Evolutionary conservation across 2,329 filamentous ascomycete genomes (phyloP), one percentile per base, ranked within the genome.

Genomic region (Phialophora chinensis): DNA sequence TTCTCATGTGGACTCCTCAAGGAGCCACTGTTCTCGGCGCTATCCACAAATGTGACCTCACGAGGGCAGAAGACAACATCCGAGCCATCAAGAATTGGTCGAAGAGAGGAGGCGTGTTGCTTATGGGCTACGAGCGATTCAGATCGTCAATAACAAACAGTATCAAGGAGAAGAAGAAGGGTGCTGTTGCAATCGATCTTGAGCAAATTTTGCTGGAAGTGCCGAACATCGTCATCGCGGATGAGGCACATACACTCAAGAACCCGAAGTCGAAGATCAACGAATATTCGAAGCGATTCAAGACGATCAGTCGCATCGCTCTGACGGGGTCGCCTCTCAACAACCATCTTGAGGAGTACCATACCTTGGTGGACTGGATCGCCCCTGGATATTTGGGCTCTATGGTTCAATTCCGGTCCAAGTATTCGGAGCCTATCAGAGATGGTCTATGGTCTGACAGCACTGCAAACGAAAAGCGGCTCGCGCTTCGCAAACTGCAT

Each of bases 281-380:
- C 52, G 70, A 77, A 44, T 82, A 85, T 5, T 86, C 88, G 23
- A 79, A 80, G 1, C 76, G 80, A 11, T 90, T 97, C 74, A 82
- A 76, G 66, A 91, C 92, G 0, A 86, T 81, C 62, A 89, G 85
- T 66, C 88, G 93, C 11, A 91, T 97, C 70, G 93, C 92, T 5
- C 82, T 97, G 68, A 96, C 93, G 0, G 93, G 93, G 0, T 94
- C 93, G 0, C 93, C 93, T 0, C 81, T 97, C 60, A 88, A 91
- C 4, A 97, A 97, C 74, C 91, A 92, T 60, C 87, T 97, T 0
- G 81, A 85, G 31, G 93, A 97, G 73, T 96, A 96, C 74, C 92
- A 89, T 74, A 81, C 88, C n/a, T 91, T 96, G 87, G 90, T 97
- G 65, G 86, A 93, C 69, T 97, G 92, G 92, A 88, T 95, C 59